A percentile compares a stretch with the other conserved stretches of the same genome.
Evolutionary conservation across 2,329 filamentous ascomycete species (phyloP).

Genomic region (Aspergillus ruber): DNA sequence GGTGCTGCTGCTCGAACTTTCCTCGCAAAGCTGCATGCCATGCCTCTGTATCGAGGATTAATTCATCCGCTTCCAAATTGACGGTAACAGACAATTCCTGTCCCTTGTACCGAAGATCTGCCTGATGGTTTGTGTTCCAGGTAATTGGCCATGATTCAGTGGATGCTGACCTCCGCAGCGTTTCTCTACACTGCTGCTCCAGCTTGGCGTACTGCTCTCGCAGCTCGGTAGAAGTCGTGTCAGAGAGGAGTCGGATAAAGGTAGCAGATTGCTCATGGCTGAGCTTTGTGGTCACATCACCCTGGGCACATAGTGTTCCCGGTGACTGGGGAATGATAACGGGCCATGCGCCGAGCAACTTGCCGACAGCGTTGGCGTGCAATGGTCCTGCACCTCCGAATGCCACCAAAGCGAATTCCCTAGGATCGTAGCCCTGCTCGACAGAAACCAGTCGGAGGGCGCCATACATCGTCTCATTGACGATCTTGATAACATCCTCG

Average conservation of each 20-base stretch:
- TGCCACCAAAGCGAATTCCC: slow-evolving; percentile 46
- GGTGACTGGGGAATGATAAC: slow-evolving; percentile 49
- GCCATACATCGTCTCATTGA: slow-evolving; percentile 49
- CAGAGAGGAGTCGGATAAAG: slow-evolving; percentile 38
- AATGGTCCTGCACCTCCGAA: slow-evolving; percentile 48
- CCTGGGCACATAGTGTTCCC: slow-evolving; percentile 46
- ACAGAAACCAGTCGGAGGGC: slow-evolving; percentile 47
- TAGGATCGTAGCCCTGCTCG: slow-evolving; percentile 47
- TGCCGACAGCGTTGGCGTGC: slow-evolving; percentile 46
- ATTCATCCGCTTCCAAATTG: slow-evolving; percentile 28
- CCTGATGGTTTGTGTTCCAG: slow-evolving; percentile 34
- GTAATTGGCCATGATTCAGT: slow-evolving; percentile 18
- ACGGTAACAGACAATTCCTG: slow-evolving; percentile 38
- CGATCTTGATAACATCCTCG: slow-evolving; percentile 44
- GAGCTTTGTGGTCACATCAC: slow-evolving; percentile 46
- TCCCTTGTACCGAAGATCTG: slow-evolving; percentile 45
- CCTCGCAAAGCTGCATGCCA: slow-evolving; percentile 29
- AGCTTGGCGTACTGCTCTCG: slow-evolving; percentile 27
- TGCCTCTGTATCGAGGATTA: slow-evolving; percentile 19
- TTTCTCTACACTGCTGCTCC: slow-evolving; percentile 31
- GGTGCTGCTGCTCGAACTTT: slow-evolving; percentile 38
- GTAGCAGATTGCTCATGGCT: slow-evolving; percentile 43
- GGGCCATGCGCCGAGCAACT: slow-evolving; percentile 46
- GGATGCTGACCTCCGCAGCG: slow-evolving; percentile 33
- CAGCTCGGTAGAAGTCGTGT: slow-evolving; percentile 30